Evolutionary conservation across 2,329 filamentous ascomycete genomes (phyloP), one percentile per base, ranked within the genome.

Genomic region (Zymoseptoria brevis): DNA sequence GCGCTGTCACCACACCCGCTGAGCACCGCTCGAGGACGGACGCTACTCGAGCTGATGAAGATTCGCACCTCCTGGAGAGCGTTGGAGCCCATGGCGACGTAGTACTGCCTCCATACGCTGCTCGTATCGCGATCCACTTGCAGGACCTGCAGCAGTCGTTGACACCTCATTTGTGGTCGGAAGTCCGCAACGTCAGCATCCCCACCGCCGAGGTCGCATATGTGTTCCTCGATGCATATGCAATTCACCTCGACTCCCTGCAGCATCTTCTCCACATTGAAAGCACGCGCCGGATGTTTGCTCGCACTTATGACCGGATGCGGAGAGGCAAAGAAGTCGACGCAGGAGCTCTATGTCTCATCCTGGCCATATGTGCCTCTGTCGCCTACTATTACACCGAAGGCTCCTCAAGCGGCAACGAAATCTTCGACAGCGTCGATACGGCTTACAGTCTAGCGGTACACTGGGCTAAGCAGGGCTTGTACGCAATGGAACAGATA

Each of bases 241-340:
- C 60, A 11, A 54, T 54, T 8, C 61, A 66, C n/a, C 51, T 69
- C 9, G 66, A 68, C 19, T 57, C 64, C 16, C 57, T 66, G 30
- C 67, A 70, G 55, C 67, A 70, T 51, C 59, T 70, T 35, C 58
- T 69, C 22, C 62, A 70, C 50, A 57, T 62, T n/a, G 61, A 62
- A 8, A 62, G 54, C 19, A 60, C 66, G 9, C 57, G 62, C 7
- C n/a, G 19, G 2, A 45, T 62, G 19, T 21, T 68, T 7, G 62
- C 64, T n/a, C 21, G 50, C n/a, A 53, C 62, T 8, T 69, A 66
- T 41, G 11, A 57, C 22, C 49, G 50, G 11, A 48, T 69, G 6
- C 55, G 57, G 7, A 24, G 8, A 16, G 48, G 41, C 19, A 57
- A 54, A 19, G 26, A 53, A 35, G 57, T 58, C 11, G 57, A 64